Evolutionary conservation across 1,284 basidiomycete species (phyloP), one percentile per base, ranked within the genome.

Genomic region (Amylostereum chailletii): DNA sequence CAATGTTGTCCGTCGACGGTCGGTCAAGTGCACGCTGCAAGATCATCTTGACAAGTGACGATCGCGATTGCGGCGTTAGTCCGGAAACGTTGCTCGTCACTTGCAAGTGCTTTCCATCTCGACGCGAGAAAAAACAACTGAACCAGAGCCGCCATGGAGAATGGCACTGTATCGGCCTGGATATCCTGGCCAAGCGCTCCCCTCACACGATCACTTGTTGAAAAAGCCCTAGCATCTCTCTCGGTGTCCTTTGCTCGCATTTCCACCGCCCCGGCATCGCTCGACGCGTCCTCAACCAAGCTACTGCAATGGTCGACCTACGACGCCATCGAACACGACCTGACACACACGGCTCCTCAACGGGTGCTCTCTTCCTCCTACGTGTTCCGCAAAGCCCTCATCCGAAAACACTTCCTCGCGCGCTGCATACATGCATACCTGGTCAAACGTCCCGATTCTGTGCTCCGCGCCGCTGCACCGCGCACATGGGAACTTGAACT

Each of bases 391-490:
- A 95, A 97, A 64, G 86, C 88, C 30, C 76, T 99, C 42, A 99
- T 98, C 57, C 80, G 96, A 50, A 99, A 99, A 65, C 94, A 98
- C 62, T 94, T 88, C 64, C 76, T 99, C 2, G 86, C 94, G 29
- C 77, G 81, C 36, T 85, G 83, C 42, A 76, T 95, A 19, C 78
- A 78, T 26, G 77, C 81, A 34, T 92, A 90, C 65, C 61, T 85
- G 47, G 80, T 75, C 42, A 96, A 97, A 67, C 74, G 82, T 53
- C 74, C 81, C 0, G 56, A 70, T 4, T 83, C 83, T 40, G 46
- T 69, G 11, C 71, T 93, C 32, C 66, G 61, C 39, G 60, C 65
- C 37, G 77, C 81, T 4, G 71, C 81, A 11, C 96, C 95, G 3
- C 71, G 68, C 56, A 95, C 94, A 4, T 97, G 87, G 79, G 83